Evolutionary conservation across 2,329 filamentous ascomycete species (phyloP), one percentile per base, ranked within the genome.

Genomic region (Penicillium sp.): DNA sequence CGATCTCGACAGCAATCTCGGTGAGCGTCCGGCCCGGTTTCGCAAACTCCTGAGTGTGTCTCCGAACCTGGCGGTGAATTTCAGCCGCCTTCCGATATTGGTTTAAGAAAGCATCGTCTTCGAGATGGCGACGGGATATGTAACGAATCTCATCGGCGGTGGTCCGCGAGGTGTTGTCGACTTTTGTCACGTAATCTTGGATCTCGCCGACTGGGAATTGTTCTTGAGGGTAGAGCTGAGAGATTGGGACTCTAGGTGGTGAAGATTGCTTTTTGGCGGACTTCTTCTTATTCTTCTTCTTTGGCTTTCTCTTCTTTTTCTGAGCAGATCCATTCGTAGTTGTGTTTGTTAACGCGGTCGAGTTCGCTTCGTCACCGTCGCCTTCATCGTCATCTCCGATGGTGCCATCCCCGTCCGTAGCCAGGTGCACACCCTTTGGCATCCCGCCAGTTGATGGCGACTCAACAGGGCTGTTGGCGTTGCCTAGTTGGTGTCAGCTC

Each of bases 81-180:
- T 86, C 85, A 0, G 84, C 85, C 9, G 83, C 85, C 71, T 86
- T 79, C 52, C 85, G 83, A 70, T 86, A 87, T 61, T 86, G 78
- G 26, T 73, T 75, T 23, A 86, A 75, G 66, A 85, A 85, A 13
- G 75, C 77, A 23, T 79, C 75, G 63, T 84, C 81, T 68, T 80
- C 75, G 57, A 78, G 74, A 57, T 79, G 74, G 15, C 73, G 45
- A n/a, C 73, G 72, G 13, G 73, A 67, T 21, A 79, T 64, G 62
- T 82, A 76, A 35, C 82, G 77, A 55, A 76, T 69, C 72, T 85
- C 83, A 65, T 83, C 81, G 61, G 70, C 76, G 2, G 82, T 83
- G 4, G 78, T 83, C 30, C 81, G 81, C 52, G 73, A 74, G 5
- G 75, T 76, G 61, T 83, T 83, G 11, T 82, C 79, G 60, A 78